Evolutionary conservation across 495 filamentous ascomycete genomes (phyloP).

Genomic region (Cercophora newfieldiana): DNA sequence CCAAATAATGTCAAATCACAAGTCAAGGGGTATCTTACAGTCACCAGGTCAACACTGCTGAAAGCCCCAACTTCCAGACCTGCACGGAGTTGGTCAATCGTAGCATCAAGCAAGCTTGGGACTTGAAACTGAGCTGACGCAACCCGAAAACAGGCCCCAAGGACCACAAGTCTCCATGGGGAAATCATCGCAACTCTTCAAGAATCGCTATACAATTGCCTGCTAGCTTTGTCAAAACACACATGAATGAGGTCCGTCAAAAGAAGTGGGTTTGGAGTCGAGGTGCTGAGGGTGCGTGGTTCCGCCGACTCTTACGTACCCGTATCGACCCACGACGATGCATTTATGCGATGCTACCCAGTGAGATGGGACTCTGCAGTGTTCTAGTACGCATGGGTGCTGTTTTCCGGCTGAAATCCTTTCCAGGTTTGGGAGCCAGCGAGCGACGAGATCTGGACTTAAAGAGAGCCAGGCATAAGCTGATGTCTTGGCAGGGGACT

Average conservation of each 20-base stretch:
- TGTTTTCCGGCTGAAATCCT: background rate
- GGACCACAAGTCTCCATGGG: background rate
- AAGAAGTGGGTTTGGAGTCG: no score
- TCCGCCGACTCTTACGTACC: no score
- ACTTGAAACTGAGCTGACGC: background rate
- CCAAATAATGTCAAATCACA: no score
- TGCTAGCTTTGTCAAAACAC: no score
- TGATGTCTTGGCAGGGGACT: background rate
- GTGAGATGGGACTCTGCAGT: background rate
- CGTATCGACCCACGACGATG: no score
- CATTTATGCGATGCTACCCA: background rate
- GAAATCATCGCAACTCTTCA: background rate
- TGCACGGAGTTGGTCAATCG: background rate
- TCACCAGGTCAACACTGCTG: conserved; percentile 2
- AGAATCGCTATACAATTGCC: no score
- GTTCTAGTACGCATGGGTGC: background rate
- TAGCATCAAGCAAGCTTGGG: conserved; percentile 3
- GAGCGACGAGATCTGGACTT: background rate
- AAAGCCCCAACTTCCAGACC: background rate
- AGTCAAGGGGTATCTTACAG: background rate
- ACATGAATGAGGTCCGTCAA: no score
- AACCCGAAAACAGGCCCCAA: background rate
- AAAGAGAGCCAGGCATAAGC: background rate
- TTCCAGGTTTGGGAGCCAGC: background rate
- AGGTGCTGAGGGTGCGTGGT: no score